phyloP scores from a whole-genome alignment of 176 grass and related monocot genomes.

The Lolium perenne region DNA sequence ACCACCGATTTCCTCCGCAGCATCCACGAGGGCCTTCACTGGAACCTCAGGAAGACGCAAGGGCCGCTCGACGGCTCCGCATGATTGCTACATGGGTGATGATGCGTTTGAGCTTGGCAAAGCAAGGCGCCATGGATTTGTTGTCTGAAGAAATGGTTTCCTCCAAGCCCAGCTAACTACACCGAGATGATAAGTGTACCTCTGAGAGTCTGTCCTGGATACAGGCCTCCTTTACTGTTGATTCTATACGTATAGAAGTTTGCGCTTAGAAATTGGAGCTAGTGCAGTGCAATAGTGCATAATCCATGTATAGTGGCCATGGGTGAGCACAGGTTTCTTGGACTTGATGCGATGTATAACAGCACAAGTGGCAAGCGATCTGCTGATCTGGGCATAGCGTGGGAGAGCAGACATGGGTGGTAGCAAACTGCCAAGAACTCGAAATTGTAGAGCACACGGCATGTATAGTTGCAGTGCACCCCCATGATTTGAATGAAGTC shows the following conservation, averaged over 20 bases:
- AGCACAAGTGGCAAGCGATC: slow-evolving; percentile 4
- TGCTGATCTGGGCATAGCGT: slow-evolving; percentile 2
- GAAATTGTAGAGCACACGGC: slow-evolving; percentile 27
- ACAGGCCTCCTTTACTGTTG: background rate
- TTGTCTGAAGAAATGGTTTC: slow-evolving; percentile 10
- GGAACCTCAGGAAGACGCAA: slow-evolving; percentile 91
- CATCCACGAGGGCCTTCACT: slow-evolving; percentile 97
- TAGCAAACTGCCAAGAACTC: background rate
- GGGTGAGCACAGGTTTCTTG: slow-evolving; percentile 4
- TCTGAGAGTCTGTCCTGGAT: slow-evolving; percentile 28
- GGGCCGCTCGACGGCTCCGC: slow-evolving; percentile 71
- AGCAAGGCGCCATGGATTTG: background rate
- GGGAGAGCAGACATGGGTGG: background rate
- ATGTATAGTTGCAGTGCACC: slow-evolving; percentile 27
- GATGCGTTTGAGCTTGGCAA: slow-evolving; percentile 2
- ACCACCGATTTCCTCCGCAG: slow-evolving; percentile 84
- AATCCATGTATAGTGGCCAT: slow-evolving; percentile 17
- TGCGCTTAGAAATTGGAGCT: slow-evolving; percentile 28
- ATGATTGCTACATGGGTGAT: slow-evolving; percentile 20
- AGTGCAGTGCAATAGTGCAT: background rate
- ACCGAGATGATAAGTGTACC: slow-evolving; percentile 30
- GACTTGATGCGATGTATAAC: slow-evolving; percentile 26
- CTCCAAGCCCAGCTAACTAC: background rate
- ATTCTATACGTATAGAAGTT: slow-evolving; percentile 7
- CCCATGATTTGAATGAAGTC: slow-evolving; percentile 34